Evolutionary conservation across 2,329 filamentous ascomycete genomes (phyloP).

Genomic region (Pseudodiploospora longispora): DNA sequence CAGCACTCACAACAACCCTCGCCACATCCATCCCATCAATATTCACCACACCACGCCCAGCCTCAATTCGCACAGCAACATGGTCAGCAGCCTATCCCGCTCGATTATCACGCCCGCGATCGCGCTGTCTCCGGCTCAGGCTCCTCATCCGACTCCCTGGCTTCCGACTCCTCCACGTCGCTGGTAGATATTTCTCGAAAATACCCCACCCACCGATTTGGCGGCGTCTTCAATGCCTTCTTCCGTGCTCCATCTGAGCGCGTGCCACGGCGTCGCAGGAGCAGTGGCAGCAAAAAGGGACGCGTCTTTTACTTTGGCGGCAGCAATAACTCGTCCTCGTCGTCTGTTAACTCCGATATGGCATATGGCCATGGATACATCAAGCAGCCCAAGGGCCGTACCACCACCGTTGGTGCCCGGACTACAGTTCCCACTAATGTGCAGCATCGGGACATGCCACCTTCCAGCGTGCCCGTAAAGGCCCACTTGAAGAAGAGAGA

Average conservation of each 20-base stretch:
- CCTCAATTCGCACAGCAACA: constrained; percentile 13
- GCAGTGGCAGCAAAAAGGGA: constrained; percentile 37
- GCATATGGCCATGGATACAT: constrained; percentile 58
- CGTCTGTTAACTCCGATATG: constrained; percentile 59
- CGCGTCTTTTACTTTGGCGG: constrained; percentile 45
- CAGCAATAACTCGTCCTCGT: constrained; percentile 53
- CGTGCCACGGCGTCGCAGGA: constrained; percentile 30
- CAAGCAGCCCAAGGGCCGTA: constrained; percentile 26
- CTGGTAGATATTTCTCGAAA: constrained; percentile 58
- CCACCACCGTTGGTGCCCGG: constrained; percentile 9
- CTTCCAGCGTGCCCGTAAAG: not conserved
- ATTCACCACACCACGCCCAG: constrained; percentile 11
- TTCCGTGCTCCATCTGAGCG: constrained; percentile 54
- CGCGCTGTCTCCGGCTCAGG: constrained; percentile 28
- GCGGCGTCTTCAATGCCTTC: constrained; percentile 53
- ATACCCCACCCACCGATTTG: constrained; percentile 36
- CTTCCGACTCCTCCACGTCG: constrained; percentile 44
- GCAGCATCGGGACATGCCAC: not conserved
- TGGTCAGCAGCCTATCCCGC: no score
- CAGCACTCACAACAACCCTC: constrained; percentile 6
- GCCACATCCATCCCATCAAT: constrained; percentile 7
- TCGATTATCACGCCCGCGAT: no score
- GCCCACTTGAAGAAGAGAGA: constrained; percentile 14
- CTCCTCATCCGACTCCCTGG: constrained; percentile 30
- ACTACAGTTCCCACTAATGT: not conserved